Evolutionary conservation across 1,284 basidiomycete genomes (phyloP).

Genomic region (Anthracocystis panici-leucophaei): DNA sequence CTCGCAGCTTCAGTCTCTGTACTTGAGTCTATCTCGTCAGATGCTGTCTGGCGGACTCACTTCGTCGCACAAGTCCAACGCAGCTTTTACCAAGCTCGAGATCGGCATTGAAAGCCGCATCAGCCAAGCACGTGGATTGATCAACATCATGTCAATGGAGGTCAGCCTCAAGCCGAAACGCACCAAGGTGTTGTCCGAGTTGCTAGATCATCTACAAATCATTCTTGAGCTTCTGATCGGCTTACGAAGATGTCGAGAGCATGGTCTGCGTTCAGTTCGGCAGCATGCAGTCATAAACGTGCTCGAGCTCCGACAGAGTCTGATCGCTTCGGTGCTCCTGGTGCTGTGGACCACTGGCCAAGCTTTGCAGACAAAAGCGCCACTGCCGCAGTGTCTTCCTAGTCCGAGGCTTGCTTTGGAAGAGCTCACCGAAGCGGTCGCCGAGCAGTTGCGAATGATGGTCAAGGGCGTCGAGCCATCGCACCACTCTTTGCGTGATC

Average conservation of each 20-base stretch:
- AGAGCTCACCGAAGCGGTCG: slow-evolving; percentile 56
- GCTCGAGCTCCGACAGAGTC: slow-evolving; percentile 71
- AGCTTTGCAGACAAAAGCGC: slow-evolving; percentile 70
- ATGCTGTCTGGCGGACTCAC: slow-evolving; percentile 53
- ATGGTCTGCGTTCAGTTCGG: slow-evolving; percentile 61
- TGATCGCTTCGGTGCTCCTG: slow-evolving; percentile 71
- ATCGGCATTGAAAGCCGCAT: slow-evolving; percentile 67
- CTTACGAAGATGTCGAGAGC: slow-evolving; percentile 70
- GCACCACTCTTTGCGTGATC: not conserved
- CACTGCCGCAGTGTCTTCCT: slow-evolving; percentile 72
- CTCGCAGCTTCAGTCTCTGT: slow-evolving; percentile 53
- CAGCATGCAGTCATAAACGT: slow-evolving; percentile 72
- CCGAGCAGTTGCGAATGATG: slow-evolving; percentile 37
- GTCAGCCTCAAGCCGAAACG: slow-evolving; percentile 72
- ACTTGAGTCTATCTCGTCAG: slow-evolving; percentile 62
- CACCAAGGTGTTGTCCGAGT: slow-evolving; percentile 69
- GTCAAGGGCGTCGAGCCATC: slow-evolving; percentile 7
- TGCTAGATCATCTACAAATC: slow-evolving; percentile 70
- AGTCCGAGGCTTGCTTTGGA: slow-evolving; percentile 69
- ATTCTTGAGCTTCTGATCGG: slow-evolving; percentile 70
- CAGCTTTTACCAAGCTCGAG: slow-evolving; percentile 54
- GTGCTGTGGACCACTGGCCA: slow-evolving; percentile 71
- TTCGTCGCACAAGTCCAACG: slow-evolving; percentile 31
- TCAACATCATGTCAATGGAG: slow-evolving; percentile 68
- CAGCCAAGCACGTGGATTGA: slow-evolving; percentile 69